Evolutionary conservation across 1,139 yeast genomes (phyloP), one percentile per base, ranked within the genome.

Genomic region (Nakaseomyces glabratus): DNA sequence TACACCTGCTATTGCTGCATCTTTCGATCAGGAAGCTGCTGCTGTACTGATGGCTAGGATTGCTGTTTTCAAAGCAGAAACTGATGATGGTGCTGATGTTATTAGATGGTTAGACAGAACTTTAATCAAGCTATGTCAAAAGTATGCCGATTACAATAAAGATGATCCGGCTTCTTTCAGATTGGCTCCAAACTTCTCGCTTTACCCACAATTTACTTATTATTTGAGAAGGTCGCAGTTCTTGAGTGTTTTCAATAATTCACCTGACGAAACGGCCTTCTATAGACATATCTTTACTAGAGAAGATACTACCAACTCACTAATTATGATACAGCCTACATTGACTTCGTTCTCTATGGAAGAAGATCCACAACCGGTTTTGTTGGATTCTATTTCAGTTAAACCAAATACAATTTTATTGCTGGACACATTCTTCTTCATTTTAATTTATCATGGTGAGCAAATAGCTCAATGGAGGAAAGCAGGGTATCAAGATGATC

Each of bases 1-100:
- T 35, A 69, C 66, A 37, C 71, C 71, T 20, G 63, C 62, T 25
- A 66, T 71, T 42, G 69, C 75, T 8, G 65, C 65, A 20, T 68
- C 93, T n/a, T 90, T 90, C 60, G 99, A 90, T 62, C 98, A 93
- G 65, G 98, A 90, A 61, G 96, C 97, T 13, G 96, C 98, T 10
- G 95, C 97, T 7, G 97, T 88, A 1, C 68, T 90, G 45, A 84
- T 90, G 88, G 82, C 97, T 1, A 73, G 98, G 58, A 78, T 90
- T 40, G 93, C 96, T 4, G 86, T 90, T 35, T 82, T 73, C 68
- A 90, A 82, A 64, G 76, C 90, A 29, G 88, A 90, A 62, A 82
- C 75, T 17, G 82, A 77, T 44, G 82, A 73, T 43, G 76, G 81
- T 23, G 68, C 74, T 9, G 94, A 82, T 50, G 73, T 88, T 15